Percentiles rank a stretch among this genome's conserved stretches.
These are phyloP conservation scores for Nannizziopsis barbatae DNA, from an alignment of 2,329 filamentous ascomycete species.

Conservation along the genomic window DNA sequence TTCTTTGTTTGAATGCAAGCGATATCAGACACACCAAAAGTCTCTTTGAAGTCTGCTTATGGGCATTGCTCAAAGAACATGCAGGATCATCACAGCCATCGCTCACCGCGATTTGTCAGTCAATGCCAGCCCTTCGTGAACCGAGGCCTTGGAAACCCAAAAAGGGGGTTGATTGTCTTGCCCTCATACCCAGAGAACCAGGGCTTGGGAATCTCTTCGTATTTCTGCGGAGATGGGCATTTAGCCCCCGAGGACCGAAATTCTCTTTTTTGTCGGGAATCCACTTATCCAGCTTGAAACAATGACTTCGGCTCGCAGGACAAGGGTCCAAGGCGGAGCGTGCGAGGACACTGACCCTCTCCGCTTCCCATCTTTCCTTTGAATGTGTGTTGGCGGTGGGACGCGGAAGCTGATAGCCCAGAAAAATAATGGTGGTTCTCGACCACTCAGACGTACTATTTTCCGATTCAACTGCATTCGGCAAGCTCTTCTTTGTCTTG, in stretches of 20 bases:
- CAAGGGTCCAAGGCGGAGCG: no score
- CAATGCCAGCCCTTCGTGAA: no score
- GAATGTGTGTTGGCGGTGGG: neutral
- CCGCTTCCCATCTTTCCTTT: neutral
- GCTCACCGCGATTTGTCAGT: no score
- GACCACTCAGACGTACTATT: neutral
- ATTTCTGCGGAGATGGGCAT: no score
- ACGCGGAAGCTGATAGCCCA: conserved; percentile 4
- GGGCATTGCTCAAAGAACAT: neutral
- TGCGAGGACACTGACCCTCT: neutral
- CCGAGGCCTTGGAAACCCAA: no score
- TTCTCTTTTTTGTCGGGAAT: no score
- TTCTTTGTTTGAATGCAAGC: conserved; percentile 7
- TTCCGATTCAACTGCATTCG: conserved; percentile 7
- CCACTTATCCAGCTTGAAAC: no score
- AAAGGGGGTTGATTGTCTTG: no score
- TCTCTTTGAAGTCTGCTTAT: neutral
- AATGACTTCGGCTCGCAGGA: no score
- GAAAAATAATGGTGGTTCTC: neutral
- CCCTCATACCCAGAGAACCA: no score
- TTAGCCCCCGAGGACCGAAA: no score
- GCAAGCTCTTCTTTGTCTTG: conserved; percentile 4
- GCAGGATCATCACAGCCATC: neutral
- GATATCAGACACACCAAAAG: neutral
- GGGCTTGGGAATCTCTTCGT: no score